phyloP scores from a whole-genome alignment of 257 asterid species.

The Capsicum baccatum region DNA sequence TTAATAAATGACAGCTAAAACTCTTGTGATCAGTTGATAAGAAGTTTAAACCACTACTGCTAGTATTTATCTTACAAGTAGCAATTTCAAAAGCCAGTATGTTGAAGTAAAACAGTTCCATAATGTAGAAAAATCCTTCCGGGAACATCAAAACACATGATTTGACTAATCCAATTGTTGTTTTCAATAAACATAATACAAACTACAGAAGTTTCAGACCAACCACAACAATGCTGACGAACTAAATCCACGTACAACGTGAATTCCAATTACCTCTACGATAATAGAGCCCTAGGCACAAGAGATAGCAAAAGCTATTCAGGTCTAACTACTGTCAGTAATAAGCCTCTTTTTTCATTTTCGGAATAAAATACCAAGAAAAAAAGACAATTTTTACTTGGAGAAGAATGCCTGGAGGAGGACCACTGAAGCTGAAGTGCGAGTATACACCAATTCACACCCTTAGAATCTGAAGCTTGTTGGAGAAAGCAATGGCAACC shows the following conservation, averaged over 20 bases:
- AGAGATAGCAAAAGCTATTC: slow-evolving; percentile 18
- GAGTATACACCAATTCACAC: slow-evolving; percentile 50
- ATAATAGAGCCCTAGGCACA: slow-evolving; percentile 1
- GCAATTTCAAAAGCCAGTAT: not conserved
- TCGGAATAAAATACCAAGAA: not conserved
- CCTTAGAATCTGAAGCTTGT: slow-evolving; percentile 97
- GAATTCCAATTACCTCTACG: slow-evolving; percentile 5
- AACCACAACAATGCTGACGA: slow-evolving; percentile 3
- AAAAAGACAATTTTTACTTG: not conserved
- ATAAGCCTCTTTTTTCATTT: not conserved
- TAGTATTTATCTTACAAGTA: not conserved
- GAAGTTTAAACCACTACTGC: not conserved
- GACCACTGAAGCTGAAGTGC: no score
- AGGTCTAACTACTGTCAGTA: slow-evolving; percentile 23
- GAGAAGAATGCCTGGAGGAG: no score
- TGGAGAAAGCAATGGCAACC: slow-evolving; percentile 95
- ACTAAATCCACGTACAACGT: not conserved
- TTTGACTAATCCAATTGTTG: not conserved
- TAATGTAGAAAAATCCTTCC: not conserved
- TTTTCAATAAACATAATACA: slow-evolving; percentile 14
- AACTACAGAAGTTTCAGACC: slow-evolving; percentile 15
- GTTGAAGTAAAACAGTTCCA: not conserved
- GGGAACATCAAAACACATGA: not conserved
- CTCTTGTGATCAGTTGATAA: not conserved
- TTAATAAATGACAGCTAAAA: not conserved